A percentile compares a stretch with the other conserved stretches of the same genome.
These are phyloP conservation scores for Clarireedia sp. DNA, from an alignment of 2,329 filamentous ascomycete genomes.

Conservation along the genomic window DNA sequence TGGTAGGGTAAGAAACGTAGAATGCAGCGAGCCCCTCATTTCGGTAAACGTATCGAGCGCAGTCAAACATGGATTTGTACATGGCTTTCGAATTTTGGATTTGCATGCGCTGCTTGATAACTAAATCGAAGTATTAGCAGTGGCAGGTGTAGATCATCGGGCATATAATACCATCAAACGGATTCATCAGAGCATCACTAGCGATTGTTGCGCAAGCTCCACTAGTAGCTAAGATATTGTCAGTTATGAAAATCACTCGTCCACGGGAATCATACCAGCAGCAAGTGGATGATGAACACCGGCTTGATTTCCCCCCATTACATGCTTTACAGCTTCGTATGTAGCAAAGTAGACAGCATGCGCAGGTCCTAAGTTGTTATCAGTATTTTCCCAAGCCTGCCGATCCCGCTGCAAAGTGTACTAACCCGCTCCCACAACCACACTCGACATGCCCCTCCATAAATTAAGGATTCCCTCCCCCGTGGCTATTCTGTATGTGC, in stretches of 20 bases:
- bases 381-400: constrained; percentile 12
- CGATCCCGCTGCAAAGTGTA: constrained; percentile 12
- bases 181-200: constrained; percentile 98
- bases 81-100: constrained; percentile 83
- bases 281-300: constrained; percentile 88
- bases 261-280: constrained; percentile 55
- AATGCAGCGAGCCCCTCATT: constrained; percentile 86
- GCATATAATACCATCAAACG: constrained; percentile 73
- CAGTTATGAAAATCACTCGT: constrained; percentile 24
- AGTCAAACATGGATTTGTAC: constrained; percentile 81
- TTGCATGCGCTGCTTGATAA: constrained; percentile 99
- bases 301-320: constrained; percentile 84
- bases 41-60: constrained; percentile 79
- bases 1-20: constrained; percentile 97
- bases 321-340: constrained; percentile 93
- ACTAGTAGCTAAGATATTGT: constrained; percentile 61
- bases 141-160: not conserved
- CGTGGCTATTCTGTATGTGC: constrained; percentile 83
- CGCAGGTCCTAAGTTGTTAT: constrained; percentile 63
- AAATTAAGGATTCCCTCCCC: constrained; percentile 84
- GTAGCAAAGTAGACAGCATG: constrained; percentile 98
- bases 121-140: constrained; percentile 39
- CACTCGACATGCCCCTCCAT: constrained; percentile 95
- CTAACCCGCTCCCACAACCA: constrained; percentile 88
- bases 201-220: constrained; percentile 94